phyloP scores from a whole-genome alignment of 768 basidiomycete genomes.

The Lentinula boryana region DNA sequence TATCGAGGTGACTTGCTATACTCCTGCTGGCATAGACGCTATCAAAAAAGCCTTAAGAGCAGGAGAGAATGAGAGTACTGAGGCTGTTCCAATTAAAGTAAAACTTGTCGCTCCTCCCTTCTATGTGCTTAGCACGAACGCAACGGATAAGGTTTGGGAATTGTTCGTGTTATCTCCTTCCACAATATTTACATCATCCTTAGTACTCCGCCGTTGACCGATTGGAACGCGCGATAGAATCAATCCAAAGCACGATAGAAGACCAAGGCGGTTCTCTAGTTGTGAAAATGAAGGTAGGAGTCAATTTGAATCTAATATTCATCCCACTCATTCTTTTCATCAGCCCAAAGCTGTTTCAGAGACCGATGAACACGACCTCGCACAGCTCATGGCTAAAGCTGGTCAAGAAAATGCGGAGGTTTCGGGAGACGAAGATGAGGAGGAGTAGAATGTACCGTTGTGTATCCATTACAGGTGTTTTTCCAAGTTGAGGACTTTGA shows the following conservation, averaged over 20 bases:
- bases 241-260: slow-evolving; percentile 81
- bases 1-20: slow-evolving; percentile 95
- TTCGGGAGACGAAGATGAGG: slow-evolving; percentile 89
- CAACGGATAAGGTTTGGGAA: slow-evolving; percentile 80
- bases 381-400: slow-evolving; percentile 93
- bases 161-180: neutral
- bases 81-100: slow-evolving; percentile 93
- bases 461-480: neutral
- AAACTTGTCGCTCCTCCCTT: slow-evolving; percentile 94
- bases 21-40: slow-evolving; percentile 92
- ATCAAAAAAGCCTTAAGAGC: slow-evolving; percentile 89
- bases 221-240: slow-evolving; percentile 89
- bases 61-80: slow-evolving; percentile 83
- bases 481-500: neutral
- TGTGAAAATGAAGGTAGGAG: slow-evolving; percentile 91
- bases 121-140: slow-evolving; percentile 93
- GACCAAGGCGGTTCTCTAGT: slow-evolving; percentile 78
- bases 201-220: slow-evolving; percentile 87
- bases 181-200: neutral
- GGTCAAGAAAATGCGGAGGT: slow-evolving; percentile 94
- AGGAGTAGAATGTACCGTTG: slow-evolving; percentile 14
- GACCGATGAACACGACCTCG: slow-evolving; percentile 95
- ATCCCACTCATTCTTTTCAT: neutral
- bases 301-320: neutral
- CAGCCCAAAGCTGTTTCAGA: slow-evolving; percentile 98